Base-by-base conservation (phyloP, 495 filamentous ascomycete genomes). In the Tetracladium setigerum region DNA sequence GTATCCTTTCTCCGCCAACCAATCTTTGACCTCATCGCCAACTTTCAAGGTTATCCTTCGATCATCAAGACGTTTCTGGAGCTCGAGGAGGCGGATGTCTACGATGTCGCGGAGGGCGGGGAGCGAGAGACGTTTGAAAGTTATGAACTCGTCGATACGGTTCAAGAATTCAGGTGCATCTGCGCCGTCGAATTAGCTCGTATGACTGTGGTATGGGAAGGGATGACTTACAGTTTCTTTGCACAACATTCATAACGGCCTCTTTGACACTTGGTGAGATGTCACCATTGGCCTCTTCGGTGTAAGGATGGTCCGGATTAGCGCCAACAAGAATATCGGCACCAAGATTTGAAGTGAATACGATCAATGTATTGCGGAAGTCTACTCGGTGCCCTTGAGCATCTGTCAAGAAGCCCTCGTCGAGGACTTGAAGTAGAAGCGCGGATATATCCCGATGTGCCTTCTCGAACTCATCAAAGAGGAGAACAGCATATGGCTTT, bases 381-480 rank as follows among this genome's bases (percentile, higher is more conserved):
- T 97, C 92, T 39, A 98, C 81, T 58, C 89, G 94, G 67, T 95
- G 92, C 31, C 92, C 92, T 63, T 97, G 91, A 3, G 89, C 76
- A 63, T 97, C 92, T 4, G 92, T 95, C 19, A 98, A 74, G 70
- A 91, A 96, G 11, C 91, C 92, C 63, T 97, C 92, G 66, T 98
- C 92, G 0, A 98, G 78, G 1, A 97, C 92, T 55, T 97, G 92
- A 1, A 98, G 77, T 4, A 98, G 78, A n/a, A 98, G 68, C 0
- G 90, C 82, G 2, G 88, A 92, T 50, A 97, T 96, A 60, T 98
- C 92, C 17, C 86, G 82, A 60, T 97, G 91, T 2, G 91, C 91
- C 61, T 98, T 96, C 62, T 97, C 91, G 59, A 95, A 98, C 57
- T 97, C 92, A 66, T 98, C 92, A 53, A 98, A 95, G 1, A 98